phyloP scores from a whole-genome alignment of 108 stramenopile species.

The Nannochloropsis salina region DNA sequence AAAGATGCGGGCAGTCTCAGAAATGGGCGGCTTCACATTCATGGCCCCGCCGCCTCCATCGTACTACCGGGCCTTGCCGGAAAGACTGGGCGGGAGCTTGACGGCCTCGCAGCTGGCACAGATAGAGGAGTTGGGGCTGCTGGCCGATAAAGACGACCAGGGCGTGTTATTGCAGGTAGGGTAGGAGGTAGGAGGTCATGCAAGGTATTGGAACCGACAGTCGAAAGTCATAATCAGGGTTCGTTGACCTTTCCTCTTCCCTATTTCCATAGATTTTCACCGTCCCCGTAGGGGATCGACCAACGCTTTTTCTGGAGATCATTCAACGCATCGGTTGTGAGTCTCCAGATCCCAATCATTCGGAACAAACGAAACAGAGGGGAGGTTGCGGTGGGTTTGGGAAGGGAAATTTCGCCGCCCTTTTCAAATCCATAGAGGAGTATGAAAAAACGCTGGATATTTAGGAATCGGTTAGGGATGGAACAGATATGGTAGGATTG shows the following conservation, averaged over 20 bases:
- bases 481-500: neutral
- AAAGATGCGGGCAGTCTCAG: conserved; percentile 59
- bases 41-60: conserved; percentile 64
- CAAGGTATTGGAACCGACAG: neutral
- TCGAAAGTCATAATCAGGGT: neutral
- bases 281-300: conserved; percentile 71
- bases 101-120: conserved; percentile 52
- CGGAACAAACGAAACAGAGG: conserved; percentile 31
- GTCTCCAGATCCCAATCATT: neutral
- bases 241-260: neutral
- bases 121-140: conserved; percentile 67
- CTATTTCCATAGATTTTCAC: conserved; percentile 66
- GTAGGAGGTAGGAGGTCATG: neutral
- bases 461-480: neutral
- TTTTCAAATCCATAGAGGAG: conserved; percentile 80
- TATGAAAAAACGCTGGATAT: conserved; percentile 42
- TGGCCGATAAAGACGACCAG: conserved; percentile 76
- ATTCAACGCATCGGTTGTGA: conserved; percentile 81
- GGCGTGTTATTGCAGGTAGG: conserved; percentile 61
- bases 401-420: conserved; percentile 75
- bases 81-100: conserved; percentile 33
- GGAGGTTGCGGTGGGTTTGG: conserved; percentile 82
- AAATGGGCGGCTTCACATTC: conserved; percentile 71
- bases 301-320: conserved; percentile 77
- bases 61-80: conserved; percentile 56